A percentile compares a stretch with the other conserved stretches of the same genome.
These are phyloP conservation scores for Glycine tomentella DNA, from an alignment of 306 rosid species.

Conservation along the genomic window DNA sequence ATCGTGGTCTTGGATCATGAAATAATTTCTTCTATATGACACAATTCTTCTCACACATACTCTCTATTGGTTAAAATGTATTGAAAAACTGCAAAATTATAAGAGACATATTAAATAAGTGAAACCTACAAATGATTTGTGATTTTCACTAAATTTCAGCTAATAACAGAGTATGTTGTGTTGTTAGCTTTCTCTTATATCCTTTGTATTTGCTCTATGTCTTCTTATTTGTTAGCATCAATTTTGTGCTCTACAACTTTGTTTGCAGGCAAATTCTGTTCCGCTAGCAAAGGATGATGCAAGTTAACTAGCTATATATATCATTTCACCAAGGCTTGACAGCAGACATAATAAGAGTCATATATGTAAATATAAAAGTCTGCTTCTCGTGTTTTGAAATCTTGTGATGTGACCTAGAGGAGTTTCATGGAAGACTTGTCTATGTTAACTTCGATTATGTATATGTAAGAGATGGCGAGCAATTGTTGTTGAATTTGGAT, in stretches of 20 bases:
- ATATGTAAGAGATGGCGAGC: neutral
- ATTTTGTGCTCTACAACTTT: neutral
- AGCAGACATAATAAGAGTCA: slow-evolving; percentile 37
- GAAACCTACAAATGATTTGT: too few relatives aligned
- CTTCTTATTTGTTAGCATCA: neutral
- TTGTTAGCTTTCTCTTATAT: neutral
- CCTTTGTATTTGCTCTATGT: neutral
- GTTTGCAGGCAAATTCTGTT: slow-evolving; percentile 76
- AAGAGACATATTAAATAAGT: too few relatives aligned
- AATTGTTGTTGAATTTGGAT: slow-evolving; percentile 7
- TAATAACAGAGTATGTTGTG: too few relatives aligned
- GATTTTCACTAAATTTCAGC: too few relatives aligned
- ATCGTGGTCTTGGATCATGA: too few relatives aligned
- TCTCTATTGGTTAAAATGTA: too few relatives aligned
- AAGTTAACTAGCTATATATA: slow-evolving; percentile 34
- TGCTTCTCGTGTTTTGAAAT: slow-evolving; percentile 29
- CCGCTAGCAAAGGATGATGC: slow-evolving; percentile 68
- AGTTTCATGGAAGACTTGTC: too few relatives aligned
- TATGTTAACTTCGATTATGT: slow-evolving; percentile 6
- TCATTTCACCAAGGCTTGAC: slow-evolving; percentile 20
- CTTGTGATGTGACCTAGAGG: too few relatives aligned
- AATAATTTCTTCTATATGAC: too few relatives aligned
- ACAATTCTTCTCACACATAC: too few relatives aligned
- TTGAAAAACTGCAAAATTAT: too few relatives aligned
- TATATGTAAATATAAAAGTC: slow-evolving; percentile 44